These are phyloP conservation scores for Solanum hybrid DNA, from an alignment of 305 asterid species.

Conservation along the genomic window DNA sequence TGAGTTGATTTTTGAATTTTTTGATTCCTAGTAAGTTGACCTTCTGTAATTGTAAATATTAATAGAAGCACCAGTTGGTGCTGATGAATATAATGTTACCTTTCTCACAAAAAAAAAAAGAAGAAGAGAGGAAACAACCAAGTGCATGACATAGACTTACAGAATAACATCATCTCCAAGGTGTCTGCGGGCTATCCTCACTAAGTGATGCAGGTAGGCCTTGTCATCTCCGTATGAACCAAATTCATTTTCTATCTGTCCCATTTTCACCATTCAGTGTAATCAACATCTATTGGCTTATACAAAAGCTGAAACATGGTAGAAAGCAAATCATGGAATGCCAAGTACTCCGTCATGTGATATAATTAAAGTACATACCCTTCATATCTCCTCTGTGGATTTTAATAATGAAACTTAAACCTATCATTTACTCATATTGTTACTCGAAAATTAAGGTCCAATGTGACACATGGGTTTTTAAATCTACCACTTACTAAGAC, in stretches of 20 bases:
- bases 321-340: not conserved
- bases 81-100: not conserved
- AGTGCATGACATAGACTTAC: slow-evolving; percentile 30
- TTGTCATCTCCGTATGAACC: slow-evolving; percentile 90
- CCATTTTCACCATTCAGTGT: slow-evolving; percentile 19
- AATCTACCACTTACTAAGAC: not conserved
- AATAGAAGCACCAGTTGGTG: not conserved
- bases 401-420: not conserved
- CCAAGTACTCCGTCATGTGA: not conserved
- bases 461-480: not conserved
- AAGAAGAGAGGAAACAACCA: not conserved
- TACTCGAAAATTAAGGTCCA: not conserved
- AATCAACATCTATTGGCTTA: slow-evolving; percentile 9
- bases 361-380: not conserved
- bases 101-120: not conserved
- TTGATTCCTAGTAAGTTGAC: not conserved
- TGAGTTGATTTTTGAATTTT: not conserved
- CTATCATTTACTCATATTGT: not conserved
- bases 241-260: slow-evolving; percentile 91
- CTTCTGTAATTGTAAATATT: not conserved
- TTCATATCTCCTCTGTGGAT: not conserved
- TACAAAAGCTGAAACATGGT: slow-evolving; percentile 3
- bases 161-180: slow-evolving; percentile 65
- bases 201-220: slow-evolving; percentile 78
- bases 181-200: slow-evolving; percentile 58